Percentiles rank a stretch among this genome's conserved stretches.
phyloP scores from a whole-genome alignment of 805 yeast species.

The Candida alai region DNA sequence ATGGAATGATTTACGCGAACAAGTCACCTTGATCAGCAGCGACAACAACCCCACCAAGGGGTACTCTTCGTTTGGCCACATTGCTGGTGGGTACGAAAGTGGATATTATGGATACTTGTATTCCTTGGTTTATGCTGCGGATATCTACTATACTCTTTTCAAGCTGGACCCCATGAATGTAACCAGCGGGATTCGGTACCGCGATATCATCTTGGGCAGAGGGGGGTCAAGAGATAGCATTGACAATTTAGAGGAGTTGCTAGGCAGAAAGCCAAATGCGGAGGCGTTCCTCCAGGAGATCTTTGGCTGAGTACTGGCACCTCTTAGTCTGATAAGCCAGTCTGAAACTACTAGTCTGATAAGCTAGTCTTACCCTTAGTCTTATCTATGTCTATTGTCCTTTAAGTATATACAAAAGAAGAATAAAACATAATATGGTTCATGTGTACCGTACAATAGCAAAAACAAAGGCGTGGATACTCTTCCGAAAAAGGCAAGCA shows the following conservation, averaged over 20 bases:
- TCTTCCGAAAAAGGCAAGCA: not conserved
- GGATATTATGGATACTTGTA: slow-evolving; percentile 86
- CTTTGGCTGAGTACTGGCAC: slow-evolving; percentile 23
- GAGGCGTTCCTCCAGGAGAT: slow-evolving; percentile 70
- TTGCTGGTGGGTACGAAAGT: slow-evolving; percentile 78
- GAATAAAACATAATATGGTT: no score
- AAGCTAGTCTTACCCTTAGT: no score
- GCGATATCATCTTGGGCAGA: slow-evolving; percentile 62
- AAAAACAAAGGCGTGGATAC: not conserved
- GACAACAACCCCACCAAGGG: slow-evolving; percentile 61
- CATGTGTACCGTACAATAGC: not conserved
- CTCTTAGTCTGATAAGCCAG: no score
- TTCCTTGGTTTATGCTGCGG: slow-evolving; percentile 83
- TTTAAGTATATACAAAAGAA: no score
- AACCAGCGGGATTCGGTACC: slow-evolving; percentile 58
- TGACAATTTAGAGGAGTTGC: slow-evolving; percentile 58
- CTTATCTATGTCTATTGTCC: no score
- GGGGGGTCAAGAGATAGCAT: slow-evolving; percentile 74
- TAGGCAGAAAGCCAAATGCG: slow-evolving; percentile 74
- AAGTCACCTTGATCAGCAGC: slow-evolving; percentile 54
- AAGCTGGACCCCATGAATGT: slow-evolving; percentile 63
- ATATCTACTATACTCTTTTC: slow-evolving; percentile 72
- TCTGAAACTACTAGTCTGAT: no score
- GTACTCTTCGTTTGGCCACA: slow-evolving; percentile 74
- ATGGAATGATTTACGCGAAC: slow-evolving; percentile 68